Evolutionary conservation across 805 yeast genomes (phyloP), one percentile per base, ranked within the genome.

Genomic region (Candida gorgasii): DNA sequence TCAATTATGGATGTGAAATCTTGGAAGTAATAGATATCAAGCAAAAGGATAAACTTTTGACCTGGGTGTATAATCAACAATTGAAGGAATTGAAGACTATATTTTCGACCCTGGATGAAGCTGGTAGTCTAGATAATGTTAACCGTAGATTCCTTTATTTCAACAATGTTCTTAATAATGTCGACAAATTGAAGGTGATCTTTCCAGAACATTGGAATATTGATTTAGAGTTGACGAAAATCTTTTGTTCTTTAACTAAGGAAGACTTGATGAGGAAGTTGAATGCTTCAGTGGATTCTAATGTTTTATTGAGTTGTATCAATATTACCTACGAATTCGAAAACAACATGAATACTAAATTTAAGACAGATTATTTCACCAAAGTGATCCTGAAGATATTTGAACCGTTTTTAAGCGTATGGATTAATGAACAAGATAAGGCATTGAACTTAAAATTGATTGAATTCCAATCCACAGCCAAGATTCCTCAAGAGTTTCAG

Each of bases 121-220:
- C 99, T 0, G 97, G 97, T 1, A 84, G 95, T 4, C 66, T 93
- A 46, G 99, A 93, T 45, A 93, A 93, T 61, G 64, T 93, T 39
- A 75, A 80, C 22, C 70, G 97, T 51, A 70, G 99, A 37, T 93
- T 80, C 59, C 77, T 89, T 23, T 92, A 85, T 59, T 86, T 88
- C 63, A 82, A 84, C 50, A 82, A 86, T 50, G 75, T 87, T 1
- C 64, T 92, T 45, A 75, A 74, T 40, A 72, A 74, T 16, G 79
- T 82, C 51, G 82, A 80, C 45, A 73, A 72, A 23, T 79, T 76
- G 51, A 57, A 71, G 1, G 52, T 61, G 6, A 69, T 73, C 24
- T 93, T 93, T 63, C 93, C 95, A 0, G 57, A 69, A 2, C 65
- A 63, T 1, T 93, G 97, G 97, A 69, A 75, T 18, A 81, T 92